Base-by-base conservation (phyloP, 768 basidiomycete genomes). In the Termitomyces sp. region DNA sequence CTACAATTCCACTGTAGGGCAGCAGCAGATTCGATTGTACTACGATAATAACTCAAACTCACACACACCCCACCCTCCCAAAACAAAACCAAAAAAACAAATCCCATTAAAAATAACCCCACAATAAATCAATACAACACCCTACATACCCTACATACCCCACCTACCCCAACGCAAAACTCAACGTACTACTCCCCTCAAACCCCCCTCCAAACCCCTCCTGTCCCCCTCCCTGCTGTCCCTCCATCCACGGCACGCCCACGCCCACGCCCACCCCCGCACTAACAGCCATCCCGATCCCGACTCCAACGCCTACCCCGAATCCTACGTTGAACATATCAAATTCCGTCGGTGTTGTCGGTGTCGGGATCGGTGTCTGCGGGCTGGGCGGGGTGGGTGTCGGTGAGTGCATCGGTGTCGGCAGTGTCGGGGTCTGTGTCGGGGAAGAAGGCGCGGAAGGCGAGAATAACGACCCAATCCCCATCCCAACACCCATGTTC, bases 161-260 rank as follows among this genome's bases (percentile, higher is more conserved):
- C 29, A 29, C 32, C 60, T 51, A 67, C 2, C 66, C 66, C 25
- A 67, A 49, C 27, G 66, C 66, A 59, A 64, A 67, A 53, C 66
- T 66, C 63, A 67, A 52, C 55, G 66, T 63, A 54, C 64, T 66
- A 46, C 58, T 55, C 40, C 54, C n/a, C n/a, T n/a, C n/a, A n/a
- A n/a, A n/a, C n/a, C n/a, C n/a, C n/a, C 53, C 43, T 9, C 52
- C 51, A 45, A n/a, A 36, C 51, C 39, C 32, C 27, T 38, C 36
- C 20, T 23, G 7, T 16, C 32, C 38, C 20, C 25, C 6, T n/a
- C 44, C 35, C 45, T 38, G 12, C 18, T 12, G 15, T 25, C n/a
- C 3, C n/a, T 10, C 22, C 16, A 9, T n/a, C n/a, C n/a, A n/a
- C n/a, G n/a, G n/a, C n/a, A 48, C 23, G 7, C 47, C 54, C 18